Evolutionary conservation across 2,329 filamentous ascomycete species (phyloP).

Genomic region (Penicillium freii): DNA sequence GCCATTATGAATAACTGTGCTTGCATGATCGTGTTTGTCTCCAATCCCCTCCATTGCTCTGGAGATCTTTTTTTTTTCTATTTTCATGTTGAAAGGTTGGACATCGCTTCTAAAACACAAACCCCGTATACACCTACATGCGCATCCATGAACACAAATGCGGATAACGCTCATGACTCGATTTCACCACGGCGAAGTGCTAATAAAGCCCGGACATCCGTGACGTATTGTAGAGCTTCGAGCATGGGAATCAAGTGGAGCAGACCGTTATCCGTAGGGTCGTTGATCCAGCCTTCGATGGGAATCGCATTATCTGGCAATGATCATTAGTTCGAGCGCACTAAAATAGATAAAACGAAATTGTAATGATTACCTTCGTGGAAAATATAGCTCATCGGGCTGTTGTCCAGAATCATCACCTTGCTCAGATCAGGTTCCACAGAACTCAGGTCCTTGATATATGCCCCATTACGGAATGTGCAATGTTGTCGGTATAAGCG

Average conservation of each 20-base stretch:
- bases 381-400: conserved; percentile 96
- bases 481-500: conserved; percentile 97
- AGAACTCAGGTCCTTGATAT: conserved; percentile 95
- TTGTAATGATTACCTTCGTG: conserved; percentile 71
- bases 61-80: not conserved
- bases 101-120: conserved; percentile 13
- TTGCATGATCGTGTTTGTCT: conserved; percentile 2
- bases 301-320: conserved; percentile 90
- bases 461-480: conserved; percentile 90
- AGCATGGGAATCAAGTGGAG: conserved; percentile 88
- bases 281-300: conserved; percentile 98
- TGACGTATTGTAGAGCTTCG: conserved; percentile 93
- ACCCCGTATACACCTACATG: conserved; percentile 23
- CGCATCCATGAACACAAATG: conserved; percentile 17
- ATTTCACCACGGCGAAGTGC: conserved; percentile 81
- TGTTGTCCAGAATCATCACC: conserved; percentile 99
- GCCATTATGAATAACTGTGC: conserved; percentile 9
- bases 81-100: conserved; percentile 5
- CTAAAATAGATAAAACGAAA: not conserved
- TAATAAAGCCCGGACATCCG: conserved; percentile 87
- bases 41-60: not conserved
- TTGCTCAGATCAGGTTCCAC: conserved; percentile 96
- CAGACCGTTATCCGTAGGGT: conserved; percentile 94
- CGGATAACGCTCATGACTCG: conserved; percentile 30
- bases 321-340: conserved; percentile 6